These are phyloP conservation scores for Triadica sebifera DNA, from an alignment of 345 rosid genomes.

Conservation along the genomic window DNA sequence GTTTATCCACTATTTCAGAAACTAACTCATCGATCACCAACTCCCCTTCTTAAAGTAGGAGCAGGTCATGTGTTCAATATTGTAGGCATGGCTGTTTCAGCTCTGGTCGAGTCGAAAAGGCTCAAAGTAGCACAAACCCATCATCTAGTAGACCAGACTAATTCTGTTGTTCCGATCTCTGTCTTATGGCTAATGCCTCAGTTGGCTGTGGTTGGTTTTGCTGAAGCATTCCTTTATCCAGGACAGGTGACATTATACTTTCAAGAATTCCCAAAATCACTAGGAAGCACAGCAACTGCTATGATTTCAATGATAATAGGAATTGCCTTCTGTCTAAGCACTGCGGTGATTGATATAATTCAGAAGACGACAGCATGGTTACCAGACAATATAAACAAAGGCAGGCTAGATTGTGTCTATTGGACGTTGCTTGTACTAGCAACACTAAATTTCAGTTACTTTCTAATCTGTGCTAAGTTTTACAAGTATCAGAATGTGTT, in stretches of 20 bases:
- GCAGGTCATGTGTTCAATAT: constrained; percentile 44
- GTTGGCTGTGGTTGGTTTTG: constrained; percentile 37
- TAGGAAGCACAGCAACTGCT: constrained; percentile 44
- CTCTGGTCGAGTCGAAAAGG: constrained; percentile 45
- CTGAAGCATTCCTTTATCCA: constrained; percentile 46
- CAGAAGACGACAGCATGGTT: constrained; percentile 44
- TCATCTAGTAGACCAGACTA: neutral
- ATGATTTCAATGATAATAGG: constrained; percentile 41
- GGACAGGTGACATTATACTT: constrained; percentile 42
- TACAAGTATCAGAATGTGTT: constrained; percentile 6
- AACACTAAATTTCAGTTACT: constrained; percentile 9
- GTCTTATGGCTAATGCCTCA: constrained; percentile 48
- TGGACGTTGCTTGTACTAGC: constrained; percentile 6
- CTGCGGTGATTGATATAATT: constrained; percentile 32
- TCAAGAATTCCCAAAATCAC: constrained; percentile 41
- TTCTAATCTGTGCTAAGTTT: constrained; percentile 9
- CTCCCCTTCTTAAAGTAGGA: constrained; percentile 41
- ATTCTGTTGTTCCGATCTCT: constrained; percentile 32
- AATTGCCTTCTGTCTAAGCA: constrained; percentile 35
- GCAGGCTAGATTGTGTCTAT: constrained; percentile 29
- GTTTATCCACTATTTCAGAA: constrained; percentile 39
- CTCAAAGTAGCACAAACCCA: constrained; percentile 21
- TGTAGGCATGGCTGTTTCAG: constrained; percentile 33
- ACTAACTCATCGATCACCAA: constrained; percentile 15
- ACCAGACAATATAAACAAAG: constrained; percentile 45